Evolutionary conservation across 139 green algal species (phyloP), one percentile per base, ranked within the genome.

Genomic region (Tetratostichococcus sp.): DNA sequence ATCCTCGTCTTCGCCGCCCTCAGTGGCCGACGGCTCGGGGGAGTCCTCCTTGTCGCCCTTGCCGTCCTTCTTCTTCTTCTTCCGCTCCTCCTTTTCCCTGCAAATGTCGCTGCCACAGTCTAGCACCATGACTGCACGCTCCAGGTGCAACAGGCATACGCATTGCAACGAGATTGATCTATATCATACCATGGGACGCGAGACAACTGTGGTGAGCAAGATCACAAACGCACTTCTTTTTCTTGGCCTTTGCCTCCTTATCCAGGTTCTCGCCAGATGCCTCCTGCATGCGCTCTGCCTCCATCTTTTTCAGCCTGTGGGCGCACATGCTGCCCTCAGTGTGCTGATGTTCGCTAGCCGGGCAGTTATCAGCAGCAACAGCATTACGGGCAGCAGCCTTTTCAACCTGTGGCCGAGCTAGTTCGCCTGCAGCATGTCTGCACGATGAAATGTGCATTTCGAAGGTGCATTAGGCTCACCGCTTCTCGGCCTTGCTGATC

Each of bases 401-500:
- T n/a, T n/a, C n/a, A n/a, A n/a, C n/a, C n/a, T n/a, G n/a, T n/a
- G n/a, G n/a, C n/a, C n/a, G n/a, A n/a, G n/a, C n/a, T n/a, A n/a
- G n/a, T n/a, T n/a, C n/a, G n/a, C n/a, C 39, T 62, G 50, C 50
- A 62, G 50, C 2, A 25, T 25, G n/a, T n/a, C n/a, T n/a, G 14
- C 50, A 62, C 11, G 28, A 23, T 68, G 62, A 11, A 34, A 5
- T 35, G n/a, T 2, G 50, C 50, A 62, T 2, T 11, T 50, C 8
- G 39, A 8, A 62, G 50, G 11, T 62, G 50, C 2, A 0, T 4
- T 26, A 30, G 82, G 75, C 84, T 75, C 74, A 93, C 90, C 94
- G 92, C 66, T 94, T 93, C 84, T 98, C 94, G 33, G 90, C 90
- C 84, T 95, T 95, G 81, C 85, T 94, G 35, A 96, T 76, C 77